Evolutionary conservation across 1,139 yeast species (phyloP).

Genomic region (Lodderomyces jiufengensis): DNA sequence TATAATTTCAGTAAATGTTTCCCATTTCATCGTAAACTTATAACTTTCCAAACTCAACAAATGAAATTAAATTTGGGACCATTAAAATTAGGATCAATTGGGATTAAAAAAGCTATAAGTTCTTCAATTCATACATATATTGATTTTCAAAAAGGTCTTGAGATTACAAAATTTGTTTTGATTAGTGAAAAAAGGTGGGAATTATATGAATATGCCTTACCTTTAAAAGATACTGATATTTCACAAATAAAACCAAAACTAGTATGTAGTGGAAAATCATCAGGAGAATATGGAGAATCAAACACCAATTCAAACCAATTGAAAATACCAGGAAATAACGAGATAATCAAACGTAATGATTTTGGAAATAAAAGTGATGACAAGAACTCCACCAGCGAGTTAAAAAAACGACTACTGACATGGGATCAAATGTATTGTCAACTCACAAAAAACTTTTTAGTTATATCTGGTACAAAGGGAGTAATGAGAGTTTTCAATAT

Average conservation of each 20-base stretch:
- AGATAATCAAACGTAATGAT: conserved; percentile 32
- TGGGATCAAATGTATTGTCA: conserved; percentile 73
- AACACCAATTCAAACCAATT: conserved; percentile 29
- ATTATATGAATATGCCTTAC: conserved; percentile 47
- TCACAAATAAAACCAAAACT: conserved; percentile 46
- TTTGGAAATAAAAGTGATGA: conserved; percentile 17
- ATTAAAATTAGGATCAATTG: conserved; percentile 30
- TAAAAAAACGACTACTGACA: conserved; percentile 27
- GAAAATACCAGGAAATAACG: conserved; percentile 12
- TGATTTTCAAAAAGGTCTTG: conserved; percentile 36
- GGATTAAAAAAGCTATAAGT: conserved; percentile 47
- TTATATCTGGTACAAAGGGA: conserved; percentile 74
- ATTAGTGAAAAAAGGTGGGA: conserved; percentile 71
- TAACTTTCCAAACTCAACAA: conserved; percentile 63
- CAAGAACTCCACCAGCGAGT: conserved; percentile 16
- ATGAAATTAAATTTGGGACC: conserved; percentile 38
- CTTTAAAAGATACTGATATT: conserved; percentile 13
- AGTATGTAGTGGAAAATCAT: conserved; percentile 63
- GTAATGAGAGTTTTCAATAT: conserved; percentile 63
- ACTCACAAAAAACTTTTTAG: conserved; percentile 56
- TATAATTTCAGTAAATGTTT: conserved; percentile 72
- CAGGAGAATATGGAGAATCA: conserved; percentile 61
- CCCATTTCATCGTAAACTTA: conserved; percentile 72
- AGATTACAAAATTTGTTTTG: conserved; percentile 58
- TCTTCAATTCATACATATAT: conserved; percentile 55